Evolutionary conservation across 345 rosid genomes (phyloP).

Genomic region (Gossypioides kirkii): DNA sequence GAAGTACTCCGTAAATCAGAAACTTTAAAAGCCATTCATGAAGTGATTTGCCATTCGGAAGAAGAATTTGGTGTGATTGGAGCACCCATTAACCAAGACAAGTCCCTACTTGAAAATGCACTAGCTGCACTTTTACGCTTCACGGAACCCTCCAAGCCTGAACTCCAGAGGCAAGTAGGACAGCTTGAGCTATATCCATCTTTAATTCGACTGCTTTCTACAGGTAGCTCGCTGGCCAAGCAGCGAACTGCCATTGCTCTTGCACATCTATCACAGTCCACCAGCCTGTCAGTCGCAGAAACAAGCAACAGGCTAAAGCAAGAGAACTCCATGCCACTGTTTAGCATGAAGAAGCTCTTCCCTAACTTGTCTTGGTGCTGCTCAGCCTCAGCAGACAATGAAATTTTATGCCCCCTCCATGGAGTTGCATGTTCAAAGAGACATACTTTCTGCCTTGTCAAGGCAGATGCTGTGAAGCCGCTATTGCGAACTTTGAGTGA

Average conservation of each 20-base stretch:
- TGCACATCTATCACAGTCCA: constrained; percentile 41
- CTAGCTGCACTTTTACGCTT: constrained; percentile 43
- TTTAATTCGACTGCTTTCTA: constrained; percentile 38
- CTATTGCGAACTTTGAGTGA: constrained; percentile 38
- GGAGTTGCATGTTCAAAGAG: constrained; percentile 40
- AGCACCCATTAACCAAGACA: constrained; percentile 11
- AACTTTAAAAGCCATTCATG: constrained; percentile 40
- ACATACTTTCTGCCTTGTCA: constrained; percentile 48
- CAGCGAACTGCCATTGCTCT: constrained; percentile 41
- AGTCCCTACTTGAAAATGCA: constrained; percentile 40
- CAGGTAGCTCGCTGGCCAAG: constrained; percentile 42
- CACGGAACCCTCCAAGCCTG: constrained; percentile 45
- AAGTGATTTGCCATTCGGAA: constrained; percentile 35
- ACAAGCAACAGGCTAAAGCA: constrained; percentile 12
- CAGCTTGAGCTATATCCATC: constrained; percentile 37
- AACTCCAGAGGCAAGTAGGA: constrained; percentile 44
- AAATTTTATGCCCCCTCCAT: constrained; percentile 31
- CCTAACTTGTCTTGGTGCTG: constrained; percentile 38
- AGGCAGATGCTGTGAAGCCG: constrained; percentile 47
- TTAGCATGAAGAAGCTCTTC: constrained; percentile 20
- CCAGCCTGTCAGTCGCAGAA: constrained; percentile 19
- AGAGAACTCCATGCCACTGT: constrained; percentile 14
- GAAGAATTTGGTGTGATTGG: constrained; percentile 21
- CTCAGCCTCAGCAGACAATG: constrained; percentile 23
- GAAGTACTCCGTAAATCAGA: constrained; percentile 40